Base-by-base conservation (phyloP, 2,329 filamentous ascomycete genomes). In the Pestalotiopsis sp. region DNA sequence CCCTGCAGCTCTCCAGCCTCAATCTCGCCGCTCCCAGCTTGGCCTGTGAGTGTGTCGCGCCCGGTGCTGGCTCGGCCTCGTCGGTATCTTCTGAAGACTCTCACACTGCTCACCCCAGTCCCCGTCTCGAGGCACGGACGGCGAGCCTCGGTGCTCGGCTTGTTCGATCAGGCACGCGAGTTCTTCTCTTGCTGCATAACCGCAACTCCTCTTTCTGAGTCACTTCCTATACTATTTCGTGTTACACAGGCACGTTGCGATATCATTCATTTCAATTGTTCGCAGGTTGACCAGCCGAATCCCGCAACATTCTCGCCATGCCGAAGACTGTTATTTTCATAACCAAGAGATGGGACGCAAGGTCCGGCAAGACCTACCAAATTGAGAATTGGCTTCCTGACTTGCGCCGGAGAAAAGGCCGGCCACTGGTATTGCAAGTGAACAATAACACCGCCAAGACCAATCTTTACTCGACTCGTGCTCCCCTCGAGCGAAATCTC, bases 41-140 rank as follows among this genome's bases (percentile, higher is more conserved):
- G 27, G 12, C 13, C 25, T 27, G 14, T 13, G 13, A n/a, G 25
- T 25, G 17, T 13, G 17, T 13, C 23, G n/a, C n/a, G 31, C 31
- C 36, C 59, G 59, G 59, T 20, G 36, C 59, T 61, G 27, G 59
- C 59, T 61, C 59, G 59, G 59, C 59, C 27, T 61, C 59, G 31
- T 61, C 59, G 59, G 59, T 39, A 39, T 61, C 59, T 61, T 61
- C 20, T 61, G 56, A 36, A 36, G 31, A 36, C 17, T 45, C 41
- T 45, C 45, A 9, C 45, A n/a, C 45, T 23, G 17, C 45, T 52
- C 45, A 36, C 6, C 6, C 45, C 9, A 36, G 59, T 14, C 36
- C 31, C 20, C 59, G 31, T 61, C 27, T 61, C 27, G 14, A 61
- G 59, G 59, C 59, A 61, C 36, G 27, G n/a, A 36, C 31, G 59